Base-by-base conservation (phyloP, 257 asterid genomes). In the Penstemon barbatus region DNA sequence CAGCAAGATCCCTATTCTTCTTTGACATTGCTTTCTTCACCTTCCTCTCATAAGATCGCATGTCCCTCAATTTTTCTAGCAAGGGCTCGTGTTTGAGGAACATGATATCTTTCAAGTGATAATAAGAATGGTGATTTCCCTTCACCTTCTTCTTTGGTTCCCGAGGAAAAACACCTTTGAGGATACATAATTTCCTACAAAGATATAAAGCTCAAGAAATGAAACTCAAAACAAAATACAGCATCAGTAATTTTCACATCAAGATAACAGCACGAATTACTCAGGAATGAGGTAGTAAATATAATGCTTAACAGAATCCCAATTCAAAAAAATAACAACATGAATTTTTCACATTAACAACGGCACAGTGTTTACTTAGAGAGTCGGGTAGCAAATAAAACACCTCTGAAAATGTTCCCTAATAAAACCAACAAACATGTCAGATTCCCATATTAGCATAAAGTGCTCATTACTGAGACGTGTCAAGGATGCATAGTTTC, bases 141-240 rank as follows among this genome's bases (percentile, higher is more conserved):
- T 91, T 91, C 83, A 89, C 85, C 95, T 94, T 94, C 91, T 89
- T 91, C 95, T 84, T 94, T 12, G 97, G 99, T 65, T 84, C 99
- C 63, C 99, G 96, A 38, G 99, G 97, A 62, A 81, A 89, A 9
- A 91, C 81, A 49, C 99, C 99, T 75, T 91, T 91, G 75, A 89
- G 88, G 77, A 94, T 94, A 65, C 81, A 81, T 76, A 84, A 68
- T 76, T 75, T 79, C 78, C 89, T 84, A 77, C 45, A 56, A 38
- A 38, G 5, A 9, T 2, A 13, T 13, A 50, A 57, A 48, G 18
- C 12, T 55, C 45, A 18, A 69, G 6, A 46, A 69, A 59, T 38
- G 13, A 51, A 55, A 62, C n/a, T 64, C 71, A n/a, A n/a, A 13
- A 59, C 38, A 48, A 6, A 45, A 52, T 7, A 61, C n/a, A 13